These are phyloP conservation scores for Alternaria arbusti DNA, from an alignment of 2,329 filamentous ascomycete genomes.

Conservation along the genomic window DNA sequence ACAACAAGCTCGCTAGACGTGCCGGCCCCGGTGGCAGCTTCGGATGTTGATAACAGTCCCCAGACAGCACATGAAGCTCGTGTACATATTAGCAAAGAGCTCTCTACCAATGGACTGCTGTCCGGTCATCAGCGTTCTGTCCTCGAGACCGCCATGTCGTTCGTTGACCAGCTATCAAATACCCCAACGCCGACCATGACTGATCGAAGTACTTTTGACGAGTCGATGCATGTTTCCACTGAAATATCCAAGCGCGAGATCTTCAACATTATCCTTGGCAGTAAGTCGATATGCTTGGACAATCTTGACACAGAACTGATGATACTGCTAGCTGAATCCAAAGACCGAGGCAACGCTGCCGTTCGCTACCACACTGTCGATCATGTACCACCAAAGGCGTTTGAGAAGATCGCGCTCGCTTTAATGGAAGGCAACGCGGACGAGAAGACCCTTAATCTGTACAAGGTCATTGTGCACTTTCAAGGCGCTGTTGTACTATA, in stretches of 20 bases:
- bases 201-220: conserved; percentile 34
- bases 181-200: conserved; percentile 26
- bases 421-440: conserved; percentile 38
- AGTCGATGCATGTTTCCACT: conserved; percentile 30
- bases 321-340: conserved; percentile 24
- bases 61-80: conserved; percentile 34
- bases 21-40: conserved; percentile 12
- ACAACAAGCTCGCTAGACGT: conserved; percentile 21
- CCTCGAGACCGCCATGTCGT: conserved; percentile 39
- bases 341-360: conserved; percentile 12
- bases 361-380: conserved; percentile 35
- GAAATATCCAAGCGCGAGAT: conserved; percentile 36
- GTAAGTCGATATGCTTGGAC: conserved; percentile 13
- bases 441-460: conserved; percentile 36
- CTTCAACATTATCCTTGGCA: conserved; percentile 34
- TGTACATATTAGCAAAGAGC: conserved; percentile 36
- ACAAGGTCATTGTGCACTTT: conserved; percentile 42
- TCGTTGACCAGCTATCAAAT: conserved; percentile 39
- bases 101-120: conserved; percentile 33
- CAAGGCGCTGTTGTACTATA: conserved; percentile 36
- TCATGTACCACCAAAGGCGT: conserved; percentile 38
- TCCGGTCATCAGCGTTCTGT: conserved; percentile 36
- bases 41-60: conserved; percentile 25
- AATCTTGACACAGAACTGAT: not conserved
- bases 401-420: conserved; percentile 38